Base-by-base conservation (phyloP, 2,329 filamentous ascomycete genomes). In the Elsinoe ampelina region DNA sequence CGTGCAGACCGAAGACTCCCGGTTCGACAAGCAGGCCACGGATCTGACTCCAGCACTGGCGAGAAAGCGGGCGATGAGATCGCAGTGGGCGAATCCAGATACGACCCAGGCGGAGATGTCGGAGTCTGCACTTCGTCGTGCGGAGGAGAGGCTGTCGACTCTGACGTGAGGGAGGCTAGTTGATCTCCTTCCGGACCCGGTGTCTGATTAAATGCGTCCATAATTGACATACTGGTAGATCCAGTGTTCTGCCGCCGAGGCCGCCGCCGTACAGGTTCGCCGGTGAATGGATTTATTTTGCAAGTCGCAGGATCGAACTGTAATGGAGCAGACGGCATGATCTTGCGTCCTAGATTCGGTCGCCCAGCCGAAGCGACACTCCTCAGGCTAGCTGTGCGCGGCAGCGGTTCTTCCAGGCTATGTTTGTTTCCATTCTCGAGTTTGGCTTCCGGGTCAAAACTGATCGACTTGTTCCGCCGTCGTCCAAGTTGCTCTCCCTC, bases 161-260 rank as follows among this genome's bases (percentile, higher is more conserved):
- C 71, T n/a, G 72, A 73, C 2, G 72, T 74, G 45, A 73, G 59
- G 3, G 71, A 73, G 11, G 71, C 70, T 13, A 72, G 68, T 34
- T 60, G 51, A 20, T 64, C 63, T 43, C 70, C 67, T 45, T 71
- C 69, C 41, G 38, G 50, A 11, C 34, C 47, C 15, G 39, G 32
- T 2, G 42, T 19, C 15, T 34, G 42, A 32, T 60, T 57, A 34
- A 57, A 26, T n/a, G 59, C 57, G 19, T 57, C 51, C 43, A 58
- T 52, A 19, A 58, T 59, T 19, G 56, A 54, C 12, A 59, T 48
- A 15, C 35, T 52, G 26, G 60, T 57, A 13, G 55, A 56, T n/a
- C 32, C 57, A 12, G 47, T 51, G 20, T 61, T 57, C 15, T 56
- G 56, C 34, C 42, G 56, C 19, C 58, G 57, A 30, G 59, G 56